Evolutionary conservation across 2,329 filamentous ascomycete genomes (phyloP), one percentile per base, ranked within the genome.

Genomic region (Alternaria sp.): DNA sequence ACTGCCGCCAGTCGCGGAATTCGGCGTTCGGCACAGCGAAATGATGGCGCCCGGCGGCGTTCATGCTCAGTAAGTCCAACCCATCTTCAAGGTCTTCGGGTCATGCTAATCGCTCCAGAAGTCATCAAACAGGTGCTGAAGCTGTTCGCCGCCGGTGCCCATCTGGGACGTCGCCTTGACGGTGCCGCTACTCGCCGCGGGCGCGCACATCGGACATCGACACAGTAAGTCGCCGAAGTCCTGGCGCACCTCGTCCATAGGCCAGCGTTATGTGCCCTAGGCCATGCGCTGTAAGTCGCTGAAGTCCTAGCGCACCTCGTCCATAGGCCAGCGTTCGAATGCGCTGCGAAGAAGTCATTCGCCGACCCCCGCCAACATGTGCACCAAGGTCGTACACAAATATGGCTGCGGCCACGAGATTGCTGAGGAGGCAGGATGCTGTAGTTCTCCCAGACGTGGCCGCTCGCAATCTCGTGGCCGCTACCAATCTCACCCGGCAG

Each of bases 381-480:
- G 83, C 74, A 83, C 79, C 61, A 77, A 81, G 72, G 78, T 84
- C 67, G 78, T 83, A 68, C 83, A 84, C 77, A 73, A 75, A 57
- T 85, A 84, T 72, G 76, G 78, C 69, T 85, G 83, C 73, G 81
- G 81, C 69, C 83, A 84, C 72, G 76, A 78, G 62, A 75, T 78
- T 43, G 70, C 75, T 51, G 81, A 83, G 61, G 80, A 79, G 65
- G 81, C 82, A 15, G 30, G 30, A 32, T 15, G 30, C 2, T 32
- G 30, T 32, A 32, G 30, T 32, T 32, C 30, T 32, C 30, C 30
- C 30, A 32, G 30, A 32, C 30, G 30, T 32, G 30, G 30, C 30
- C 30, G 30, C 30, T 32, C 0, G 3, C 30, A 32, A 32, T 32
- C 30, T 32, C 30, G 30, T 32, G 30, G 30, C 30, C 30, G 30